These are phyloP conservation scores for Phytopythium mirpurense DNA, from an alignment of 352 stramenopile genomes.

Conservation along the genomic window DNA sequence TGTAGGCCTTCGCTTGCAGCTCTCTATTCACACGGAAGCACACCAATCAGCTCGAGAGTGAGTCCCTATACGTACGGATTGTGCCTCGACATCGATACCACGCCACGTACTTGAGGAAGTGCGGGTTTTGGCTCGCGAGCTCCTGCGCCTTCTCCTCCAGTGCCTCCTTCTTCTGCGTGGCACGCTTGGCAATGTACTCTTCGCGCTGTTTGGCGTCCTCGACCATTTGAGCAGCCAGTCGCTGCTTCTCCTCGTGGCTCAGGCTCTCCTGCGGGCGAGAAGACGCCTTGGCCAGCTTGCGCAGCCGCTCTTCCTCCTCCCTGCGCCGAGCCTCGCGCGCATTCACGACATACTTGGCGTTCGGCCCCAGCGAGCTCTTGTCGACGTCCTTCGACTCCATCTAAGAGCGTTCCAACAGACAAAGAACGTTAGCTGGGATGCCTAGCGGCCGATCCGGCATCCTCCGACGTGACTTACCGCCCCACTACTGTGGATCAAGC, in stretches of 20 bases:
- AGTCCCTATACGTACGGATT: no score
- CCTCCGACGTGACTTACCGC: constrained; percentile 18
- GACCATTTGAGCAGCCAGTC: constrained; percentile 62
- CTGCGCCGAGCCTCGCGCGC: constrained; percentile 60
- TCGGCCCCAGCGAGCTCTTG: constrained; percentile 70
- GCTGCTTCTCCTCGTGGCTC: constrained; percentile 60
- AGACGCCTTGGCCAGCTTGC: constrained; percentile 50
- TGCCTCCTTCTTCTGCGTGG: constrained; percentile 42
- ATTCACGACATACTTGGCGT: constrained; percentile 66
- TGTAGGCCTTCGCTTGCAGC: constrained; percentile 71
- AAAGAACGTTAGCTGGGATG: not conserved
- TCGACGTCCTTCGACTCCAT: constrained; percentile 70
- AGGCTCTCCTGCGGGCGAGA: constrained; percentile 6
- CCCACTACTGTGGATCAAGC: constrained; percentile 48
- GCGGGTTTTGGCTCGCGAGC: constrained; percentile 40
- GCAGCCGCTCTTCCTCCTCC: constrained; percentile 64
- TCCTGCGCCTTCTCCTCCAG: constrained; percentile 53
- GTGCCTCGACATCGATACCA: not conserved
- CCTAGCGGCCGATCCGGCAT: not conserved
- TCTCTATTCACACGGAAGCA: constrained; percentile 24
- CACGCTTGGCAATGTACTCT: constrained; percentile 46
- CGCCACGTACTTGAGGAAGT: constrained; percentile 65
- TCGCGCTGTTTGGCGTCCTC: constrained; percentile 71
- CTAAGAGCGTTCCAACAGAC: constrained; percentile 15
- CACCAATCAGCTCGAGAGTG: not conserved